These are phyloP conservation scores for Solanum chmielewskii DNA, from an alignment of 257 asterid genomes.

Conservation along the genomic window DNA sequence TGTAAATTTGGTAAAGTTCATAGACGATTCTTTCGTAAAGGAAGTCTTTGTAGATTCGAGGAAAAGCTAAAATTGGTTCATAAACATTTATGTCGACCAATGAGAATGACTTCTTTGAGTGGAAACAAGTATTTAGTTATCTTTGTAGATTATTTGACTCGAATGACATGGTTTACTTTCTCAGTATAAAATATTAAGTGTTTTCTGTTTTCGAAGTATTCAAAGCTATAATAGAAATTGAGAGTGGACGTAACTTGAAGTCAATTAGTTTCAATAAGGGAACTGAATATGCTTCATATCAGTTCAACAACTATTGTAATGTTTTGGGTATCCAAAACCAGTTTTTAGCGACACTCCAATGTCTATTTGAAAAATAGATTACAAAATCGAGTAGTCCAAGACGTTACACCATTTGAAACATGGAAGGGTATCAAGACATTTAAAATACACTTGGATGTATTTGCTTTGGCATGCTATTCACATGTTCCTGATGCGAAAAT, in stretches of 20 bases:
- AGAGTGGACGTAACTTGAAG: background rate
- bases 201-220: background rate
- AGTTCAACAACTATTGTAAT: background rate
- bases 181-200: background rate
- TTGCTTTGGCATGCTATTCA: background rate
- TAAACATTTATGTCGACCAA: background rate
- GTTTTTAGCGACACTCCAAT: background rate
- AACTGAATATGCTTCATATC: background rate
- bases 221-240: background rate
- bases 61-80: background rate
- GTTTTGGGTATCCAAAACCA: background rate
- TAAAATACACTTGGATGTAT: background rate
- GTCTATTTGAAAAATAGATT: background rate
- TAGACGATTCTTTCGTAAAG: background rate
- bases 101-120: background rate
- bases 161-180: background rate
- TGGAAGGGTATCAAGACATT: background rate
- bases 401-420: background rate
- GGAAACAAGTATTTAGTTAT: background rate
- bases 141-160: background rate
- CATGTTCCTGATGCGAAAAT: background rate
- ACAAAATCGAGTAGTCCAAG: background rate
- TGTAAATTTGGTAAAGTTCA: background rate
- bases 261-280: background rate
- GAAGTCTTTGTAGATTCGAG: background rate